Evolutionary conservation across 169 alveolate genomes (phyloP).

Genomic region (Sarcocystis neurona): DNA sequence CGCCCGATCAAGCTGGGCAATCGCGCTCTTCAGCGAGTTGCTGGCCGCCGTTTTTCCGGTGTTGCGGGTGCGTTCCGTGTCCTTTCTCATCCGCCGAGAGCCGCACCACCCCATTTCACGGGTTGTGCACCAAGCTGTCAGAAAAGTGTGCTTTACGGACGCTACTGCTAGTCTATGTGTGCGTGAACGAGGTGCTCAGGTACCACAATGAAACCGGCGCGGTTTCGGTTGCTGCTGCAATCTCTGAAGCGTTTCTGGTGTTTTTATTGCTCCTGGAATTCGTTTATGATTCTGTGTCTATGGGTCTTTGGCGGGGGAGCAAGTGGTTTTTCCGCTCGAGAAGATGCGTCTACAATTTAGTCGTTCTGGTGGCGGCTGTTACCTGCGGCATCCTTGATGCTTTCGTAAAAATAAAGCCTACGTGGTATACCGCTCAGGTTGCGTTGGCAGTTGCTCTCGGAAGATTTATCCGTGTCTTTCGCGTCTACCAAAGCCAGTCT

Average conservation of each 20-base stretch:
- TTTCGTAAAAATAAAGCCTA: too few species aligned
- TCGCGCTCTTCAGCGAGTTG: too few species aligned
- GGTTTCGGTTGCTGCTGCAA: neutral
- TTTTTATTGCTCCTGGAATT: neutral
- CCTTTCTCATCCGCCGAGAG: too few species aligned
- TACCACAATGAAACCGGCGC: neutral
- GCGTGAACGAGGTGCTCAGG: neutral
- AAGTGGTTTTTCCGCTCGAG: neutral
- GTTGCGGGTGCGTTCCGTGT: too few species aligned
- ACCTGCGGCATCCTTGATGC: neutral
- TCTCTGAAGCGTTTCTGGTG: neutral
- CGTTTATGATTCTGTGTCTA: constrained; percentile 4
- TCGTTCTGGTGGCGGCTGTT: neutral
- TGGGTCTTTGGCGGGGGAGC: constrained; percentile 18
- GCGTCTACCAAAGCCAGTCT: constrained; percentile 8
- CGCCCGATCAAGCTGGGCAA: too few species aligned
- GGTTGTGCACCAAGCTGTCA: neutral
- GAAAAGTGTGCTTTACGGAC: neutral
- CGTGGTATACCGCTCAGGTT: constrained; percentile 20
- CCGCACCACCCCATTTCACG: neutral
- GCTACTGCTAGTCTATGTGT: neutral
- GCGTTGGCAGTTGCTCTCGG: neutral
- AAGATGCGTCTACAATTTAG: neutral
- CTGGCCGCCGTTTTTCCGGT: too few species aligned
- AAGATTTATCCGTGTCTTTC: neutral